Percentiles rank a stretch among this genome's conserved stretches.
Evolutionary conservation across 208 protist genomes (phyloP).

Genomic region (Leishmania major): DNA sequence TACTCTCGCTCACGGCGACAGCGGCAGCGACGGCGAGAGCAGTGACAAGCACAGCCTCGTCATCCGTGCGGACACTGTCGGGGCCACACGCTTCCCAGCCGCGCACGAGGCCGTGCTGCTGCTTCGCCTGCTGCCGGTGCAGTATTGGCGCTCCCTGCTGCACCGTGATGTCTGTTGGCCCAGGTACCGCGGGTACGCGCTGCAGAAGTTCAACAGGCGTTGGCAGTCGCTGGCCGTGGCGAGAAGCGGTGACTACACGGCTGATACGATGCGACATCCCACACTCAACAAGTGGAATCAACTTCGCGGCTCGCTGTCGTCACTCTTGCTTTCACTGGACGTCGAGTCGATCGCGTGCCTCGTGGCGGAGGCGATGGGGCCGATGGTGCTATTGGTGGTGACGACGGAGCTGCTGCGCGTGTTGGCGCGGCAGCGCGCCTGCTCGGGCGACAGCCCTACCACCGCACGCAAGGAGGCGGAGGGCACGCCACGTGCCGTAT

Average conservation of each 20-base stretch:
- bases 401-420: slow-evolving; percentile 2
- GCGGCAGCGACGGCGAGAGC: neutral
- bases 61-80: neutral
- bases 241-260: too few species aligned
- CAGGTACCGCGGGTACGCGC: slow-evolving; percentile 7
- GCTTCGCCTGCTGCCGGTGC: slow-evolving; percentile 10
- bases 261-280: neutral
- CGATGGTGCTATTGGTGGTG: slow-evolving; percentile 1
- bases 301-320: neutral
- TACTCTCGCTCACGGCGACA: neutral
- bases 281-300: neutral
- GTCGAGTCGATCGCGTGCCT: neutral
- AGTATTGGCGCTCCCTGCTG: slow-evolving; percentile 1
- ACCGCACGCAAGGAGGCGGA: neutral
- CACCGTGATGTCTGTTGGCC: slow-evolving; percentile 2
- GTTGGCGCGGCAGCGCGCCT: neutral
- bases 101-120: neutral
- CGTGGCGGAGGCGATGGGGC: slow-evolving; percentile 3
- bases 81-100: neutral
- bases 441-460: neutral
- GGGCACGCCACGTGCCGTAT: neutral
- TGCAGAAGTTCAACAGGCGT: neutral
- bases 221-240: neutral
- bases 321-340: neutral
- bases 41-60: neutral